Evolutionary conservation across 179 eudicot genomes (phyloP).

Genomic region (Pouteria campechiana): DNA sequence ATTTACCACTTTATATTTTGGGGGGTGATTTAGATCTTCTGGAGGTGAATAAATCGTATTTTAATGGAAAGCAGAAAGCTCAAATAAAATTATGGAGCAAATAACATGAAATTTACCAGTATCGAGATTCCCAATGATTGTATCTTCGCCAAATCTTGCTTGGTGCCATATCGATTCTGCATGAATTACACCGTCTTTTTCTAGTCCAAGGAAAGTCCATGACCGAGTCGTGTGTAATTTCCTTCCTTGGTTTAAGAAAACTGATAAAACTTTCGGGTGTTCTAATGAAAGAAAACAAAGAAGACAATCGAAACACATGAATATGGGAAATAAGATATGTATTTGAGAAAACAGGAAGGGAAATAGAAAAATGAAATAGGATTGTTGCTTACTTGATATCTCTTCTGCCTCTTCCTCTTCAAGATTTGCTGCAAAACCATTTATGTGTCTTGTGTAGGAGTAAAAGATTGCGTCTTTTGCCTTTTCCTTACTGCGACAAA

Average conservation of each 20-base stretch:
- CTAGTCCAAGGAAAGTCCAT: slow-evolving; percentile 33
- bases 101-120: slow-evolving; percentile 24
- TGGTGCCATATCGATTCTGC: slow-evolving; percentile 22
- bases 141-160: slow-evolving; percentile 34
- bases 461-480: slow-evolving; percentile 27
- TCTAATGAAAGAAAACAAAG: slow-evolving; percentile 7
- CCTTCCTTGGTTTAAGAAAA: slow-evolving; percentile 12
- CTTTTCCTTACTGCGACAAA: slow-evolving; percentile 13
- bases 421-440: slow-evolving; percentile 40
- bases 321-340: no score
- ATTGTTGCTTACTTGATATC: slow-evolving; percentile 15
- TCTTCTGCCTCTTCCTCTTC: slow-evolving; percentile 28
- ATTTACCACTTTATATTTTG: no score
- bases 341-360: neutral
- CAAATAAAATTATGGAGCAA: no score
- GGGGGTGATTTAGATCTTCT: no score
- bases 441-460: slow-evolving; percentile 28
- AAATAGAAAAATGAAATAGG: neutral
- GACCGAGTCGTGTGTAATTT: slow-evolving; percentile 41
- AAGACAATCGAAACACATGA: no score
- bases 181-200: slow-evolving; percentile 6
- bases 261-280: slow-evolving; percentile 36
- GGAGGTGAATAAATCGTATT: no score
- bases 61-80: no score
- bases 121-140: slow-evolving; percentile 44